Evolutionary conservation across 306 rosid species (phyloP), one percentile per base, ranked within the genome.

Genomic region (Coriaria nepalensis): DNA sequence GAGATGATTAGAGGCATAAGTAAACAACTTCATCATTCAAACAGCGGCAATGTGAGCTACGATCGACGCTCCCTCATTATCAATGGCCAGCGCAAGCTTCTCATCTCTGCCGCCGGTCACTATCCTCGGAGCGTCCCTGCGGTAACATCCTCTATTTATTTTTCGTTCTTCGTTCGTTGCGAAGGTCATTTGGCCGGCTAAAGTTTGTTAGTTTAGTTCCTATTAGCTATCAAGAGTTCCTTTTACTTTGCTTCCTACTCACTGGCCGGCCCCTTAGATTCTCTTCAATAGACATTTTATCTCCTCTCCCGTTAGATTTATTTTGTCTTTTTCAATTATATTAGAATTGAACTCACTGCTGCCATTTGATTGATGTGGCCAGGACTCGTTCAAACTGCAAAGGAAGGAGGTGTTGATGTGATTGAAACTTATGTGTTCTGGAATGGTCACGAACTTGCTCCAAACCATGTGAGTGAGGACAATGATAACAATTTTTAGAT

Each of bases 371-470:
- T 60, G 96, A 87, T 87, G 94, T 87, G 96, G 94, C 93, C 96
- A 15, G 69, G 79, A 45, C 82, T 83, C 9, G 78, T 87, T 69
- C 86, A 73, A 60, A 73, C 77, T n/a, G 93, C 96, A 0, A 87
- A 87, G 57, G 76, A 87, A 66, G 96, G 93, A 56, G 96, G 96
- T 0, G 72, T 54, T 0, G 85, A 87, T 78, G 82, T 72, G 35
- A 87, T 87, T 5, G 96, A 87, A 65, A 83, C 96, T 35, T 87
- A 87, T 58, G 96, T 87, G 36, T 87, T 87, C 63, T 87, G 96
- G 96, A 87, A 87, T 50, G 94, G 96, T 15, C 96, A 87, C 55
- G 96, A 87, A 33, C 93, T 77, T 54, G 76, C 96, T 66, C 96
- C 84, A 0, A 86, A 74, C 68, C 70, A 87, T 73, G 96, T 87